Evolutionary conservation across 441 rosid species (phyloP), one percentile per base, ranked within the genome.

Genomic region (Populus tomentosa): DNA sequence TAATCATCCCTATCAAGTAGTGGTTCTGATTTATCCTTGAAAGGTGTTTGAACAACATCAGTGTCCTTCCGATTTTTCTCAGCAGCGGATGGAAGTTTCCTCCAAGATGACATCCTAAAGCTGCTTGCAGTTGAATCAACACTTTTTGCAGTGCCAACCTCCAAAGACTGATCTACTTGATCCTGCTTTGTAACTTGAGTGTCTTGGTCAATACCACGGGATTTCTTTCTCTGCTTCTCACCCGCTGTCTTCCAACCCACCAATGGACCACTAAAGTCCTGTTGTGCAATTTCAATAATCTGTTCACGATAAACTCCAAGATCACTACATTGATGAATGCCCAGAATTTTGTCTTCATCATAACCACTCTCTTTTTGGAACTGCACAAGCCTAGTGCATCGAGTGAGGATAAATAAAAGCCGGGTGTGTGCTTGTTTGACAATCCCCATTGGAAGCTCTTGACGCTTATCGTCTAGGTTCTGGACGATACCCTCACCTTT

Each of bases 381-480:
- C 85, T 97, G 98, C 82, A 97, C 97, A 75, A 94, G 97, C 90
- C 98, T 85, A 30, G 93, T 88, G 89, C 99, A 97, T 77, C 97
- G 89, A 46, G 98, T 94, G 40, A 97, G 97, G 85, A 93, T 91
- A 79, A 97, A 97, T 67, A 97, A 90, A 83, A 97, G 94, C 77
- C 93, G 97, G 1, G 95, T 97, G 76, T 93, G 94, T 73, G 95
- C 97, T 83, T 94, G 99, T 84, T 93, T 94, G 70, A 92, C 90
- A 38, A 88, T 88, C 70, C 99, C 98, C 93, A 90, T 90, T 3
- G 98, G 93, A 46, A 94, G 88, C 84, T 94, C 98, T 80, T 97
- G 99, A 73, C 99, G 95, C 83, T 84, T 91, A 69, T 94, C 98
- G 76, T 94, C 98, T 69, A 97, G 86, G 68, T 76, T 87, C 88